Conservation (phyloP, 441 rosid genomes). For the Melastoma candidum region DNA sequence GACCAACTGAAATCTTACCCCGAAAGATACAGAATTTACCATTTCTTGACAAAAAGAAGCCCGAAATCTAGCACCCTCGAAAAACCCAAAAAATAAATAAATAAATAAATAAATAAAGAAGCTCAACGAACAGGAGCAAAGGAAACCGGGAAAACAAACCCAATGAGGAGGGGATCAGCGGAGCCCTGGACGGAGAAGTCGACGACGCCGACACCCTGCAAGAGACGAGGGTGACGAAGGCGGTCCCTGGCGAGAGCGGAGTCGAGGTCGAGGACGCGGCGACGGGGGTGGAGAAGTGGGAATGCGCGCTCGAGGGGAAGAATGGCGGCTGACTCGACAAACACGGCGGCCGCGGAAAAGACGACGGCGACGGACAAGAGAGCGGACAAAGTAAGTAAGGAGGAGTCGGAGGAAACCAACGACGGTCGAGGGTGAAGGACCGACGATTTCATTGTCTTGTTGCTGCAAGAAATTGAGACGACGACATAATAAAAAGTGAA, state of each 20-base stretch:
- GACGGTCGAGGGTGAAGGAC: too few species aligned
- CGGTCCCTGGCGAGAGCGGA: constrained; percentile 61
- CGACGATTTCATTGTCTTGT: too few species aligned
- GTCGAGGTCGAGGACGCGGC: constrained; percentile 39
- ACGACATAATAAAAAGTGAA: too few species aligned
- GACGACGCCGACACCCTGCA: constrained; percentile 61
- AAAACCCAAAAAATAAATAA: neutral
- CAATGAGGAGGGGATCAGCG: constrained; percentile 76
- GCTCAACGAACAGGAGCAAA: neutral
- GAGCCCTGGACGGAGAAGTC: constrained; percentile 80
- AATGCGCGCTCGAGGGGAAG: constrained; percentile 56
- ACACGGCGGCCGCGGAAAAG: constrained; percentile 16
- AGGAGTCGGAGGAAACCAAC: too few species aligned
- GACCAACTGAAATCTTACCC: too few species aligned
- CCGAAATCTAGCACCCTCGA: neutral
- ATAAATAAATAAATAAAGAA: neutral
- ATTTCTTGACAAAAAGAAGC: too few species aligned
- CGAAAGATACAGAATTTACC: too few species aligned
- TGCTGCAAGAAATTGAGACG: too few species aligned
- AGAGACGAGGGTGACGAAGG: constrained; percentile 60
- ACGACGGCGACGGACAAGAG: constrained; percentile 22
- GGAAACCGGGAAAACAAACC: constrained; percentile 34
- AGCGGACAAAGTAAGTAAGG: too few species aligned
- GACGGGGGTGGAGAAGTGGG: constrained; percentile 37
- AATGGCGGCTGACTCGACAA: constrained; percentile 14